phyloP scores from a whole-genome alignment of 768 basidiomycete genomes.

The Russula griseocarnosa region DNA sequence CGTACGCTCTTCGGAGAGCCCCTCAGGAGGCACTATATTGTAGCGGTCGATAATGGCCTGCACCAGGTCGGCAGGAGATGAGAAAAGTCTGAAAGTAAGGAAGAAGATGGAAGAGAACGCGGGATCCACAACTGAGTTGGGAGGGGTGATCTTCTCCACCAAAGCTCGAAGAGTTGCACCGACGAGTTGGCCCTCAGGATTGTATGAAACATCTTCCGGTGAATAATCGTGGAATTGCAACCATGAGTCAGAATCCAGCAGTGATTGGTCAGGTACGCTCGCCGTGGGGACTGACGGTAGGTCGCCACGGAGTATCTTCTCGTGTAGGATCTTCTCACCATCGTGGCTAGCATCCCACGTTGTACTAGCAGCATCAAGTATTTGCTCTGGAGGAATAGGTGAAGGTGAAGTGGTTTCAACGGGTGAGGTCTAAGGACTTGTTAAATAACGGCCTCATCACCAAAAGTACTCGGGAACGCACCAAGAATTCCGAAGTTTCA shows the following conservation, averaged over 20 bases:
- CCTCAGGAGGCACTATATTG: conserved; percentile 64
- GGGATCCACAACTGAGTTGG: conserved; percentile 84
- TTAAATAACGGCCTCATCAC: not conserved
- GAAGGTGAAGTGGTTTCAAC: conserved; percentile 47
- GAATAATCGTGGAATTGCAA: conserved; percentile 74
- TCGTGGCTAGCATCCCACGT: conserved; percentile 54
- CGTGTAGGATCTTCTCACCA: conserved; percentile 42
- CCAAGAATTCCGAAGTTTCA: conserved; percentile 9
- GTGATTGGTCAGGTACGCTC: conserved; percentile 32
- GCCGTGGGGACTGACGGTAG: conserved; percentile 46
- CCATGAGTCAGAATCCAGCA: conserved; percentile 47
- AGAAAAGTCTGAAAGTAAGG: conserved; percentile 91
- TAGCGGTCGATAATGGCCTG: conserved; percentile 78
- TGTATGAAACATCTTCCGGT: conserved; percentile 82
- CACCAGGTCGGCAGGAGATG: conserved; percentile 70
- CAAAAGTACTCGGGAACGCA: conserved; percentile 1
- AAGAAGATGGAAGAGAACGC: conserved; percentile 89
- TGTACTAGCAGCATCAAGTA: conserved; percentile 54
- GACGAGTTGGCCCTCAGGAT: conserved; percentile 82
- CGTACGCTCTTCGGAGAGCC: conserved; percentile 54
- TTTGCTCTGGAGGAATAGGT: conserved; percentile 45
- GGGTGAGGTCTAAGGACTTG: conserved; percentile 7
- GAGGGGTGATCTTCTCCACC: conserved; percentile 91
- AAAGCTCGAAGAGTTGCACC: conserved; percentile 86
- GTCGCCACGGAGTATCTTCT: conserved; percentile 52